These are phyloP conservation scores for Mycena polygramma DNA, from an alignment of 768 basidiomycete genomes.

Conservation along the genomic window DNA sequence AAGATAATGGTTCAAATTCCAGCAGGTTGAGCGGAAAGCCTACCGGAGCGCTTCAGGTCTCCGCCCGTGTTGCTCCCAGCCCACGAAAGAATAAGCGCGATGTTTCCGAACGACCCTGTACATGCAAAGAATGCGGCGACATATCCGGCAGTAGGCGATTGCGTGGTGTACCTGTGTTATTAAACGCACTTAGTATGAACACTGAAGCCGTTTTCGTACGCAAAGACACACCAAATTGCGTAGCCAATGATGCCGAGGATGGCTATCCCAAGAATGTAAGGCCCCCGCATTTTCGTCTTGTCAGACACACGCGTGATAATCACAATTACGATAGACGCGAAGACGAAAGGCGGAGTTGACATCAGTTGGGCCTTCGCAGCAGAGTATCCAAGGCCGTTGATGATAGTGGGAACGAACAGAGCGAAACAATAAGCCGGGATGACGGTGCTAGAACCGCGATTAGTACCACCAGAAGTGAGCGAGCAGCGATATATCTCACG, in stretches of 20 bases:
- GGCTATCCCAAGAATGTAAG: conserved; percentile 12
- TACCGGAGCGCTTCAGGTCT: conserved; percentile 23
- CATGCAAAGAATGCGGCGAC: conserved; percentile 21
- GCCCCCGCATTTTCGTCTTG: conserved; percentile 20
- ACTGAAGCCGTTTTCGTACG: too few species aligned
- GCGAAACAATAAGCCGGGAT: conserved; percentile 28
- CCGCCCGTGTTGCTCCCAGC: conserved; percentile 19
- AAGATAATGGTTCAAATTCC: background rate
- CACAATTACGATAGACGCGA: conserved; percentile 6
- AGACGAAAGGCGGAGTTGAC: conserved; percentile 15
- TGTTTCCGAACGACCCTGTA: conserved; percentile 16
- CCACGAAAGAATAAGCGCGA: conserved; percentile 20
- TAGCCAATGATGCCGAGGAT: conserved; percentile 22
- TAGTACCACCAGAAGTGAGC: background rate
- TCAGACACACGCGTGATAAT: conserved; percentile 6
- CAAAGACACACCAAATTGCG: conserved; percentile 16
- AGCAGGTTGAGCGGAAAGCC: background rate
- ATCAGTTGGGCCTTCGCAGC: conserved; percentile 15
- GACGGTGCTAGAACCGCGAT: background rate
- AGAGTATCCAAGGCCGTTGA: conserved; percentile 16
- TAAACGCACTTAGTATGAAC: too few species aligned
- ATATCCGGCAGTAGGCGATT: conserved; percentile 18
- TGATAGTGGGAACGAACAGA: conserved; percentile 22
- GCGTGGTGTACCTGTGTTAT: conserved; percentile 15
- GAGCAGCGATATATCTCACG: background rate